Base-by-base conservation (phyloP, 495 filamentous ascomycete genomes). In the Hyphodiscus hymeniophilus region DNA sequence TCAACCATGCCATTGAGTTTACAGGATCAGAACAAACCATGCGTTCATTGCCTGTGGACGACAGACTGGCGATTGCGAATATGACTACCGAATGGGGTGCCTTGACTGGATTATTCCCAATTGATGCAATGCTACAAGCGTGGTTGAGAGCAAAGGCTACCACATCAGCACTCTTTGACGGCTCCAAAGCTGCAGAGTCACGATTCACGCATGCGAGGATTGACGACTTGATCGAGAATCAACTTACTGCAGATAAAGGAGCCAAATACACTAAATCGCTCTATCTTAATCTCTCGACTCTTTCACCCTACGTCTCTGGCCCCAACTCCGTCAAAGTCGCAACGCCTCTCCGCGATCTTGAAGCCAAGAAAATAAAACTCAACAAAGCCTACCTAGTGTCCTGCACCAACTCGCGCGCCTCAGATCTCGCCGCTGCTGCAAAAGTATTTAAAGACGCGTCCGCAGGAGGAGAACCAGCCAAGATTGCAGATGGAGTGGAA, bases 61-160 rank as follows among this genome's bases (percentile, higher is more conserved):
- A 85, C 61, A 73, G 90, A 11, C 63, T 96, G 20, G 79, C 88
- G 0, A 94, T 97, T 59, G 79, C 83, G 35, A 97, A 96, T 66
- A 96, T 97, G 92, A 86, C 89, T 0, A 94, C 85, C 0, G 92
- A 98, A 62, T 97, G 90, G 91, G 89, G 87, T 33, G 91, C 89
- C 0, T 12, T 28, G 18, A 76, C 75, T 22, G 85, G 83, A 15
- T 65, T 90, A 13, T 97, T 95, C 67, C 91, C 90, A 3, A 85
- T 94, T 47, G 90, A 98, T 58, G 48, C 56, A 0, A 71, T 79
- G 0, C 71, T 97, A 20, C 68, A 81, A 54, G 63, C 65, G n/a
- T 97, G 92, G 91, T 62, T 91, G 7, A 72, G 80, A 18, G 70
- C 68, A 55, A 94, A 88, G 68, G 89, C 89, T 15, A 85, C 85